A percentile compares a stretch with the other conserved stretches of the same genome.
These are phyloP conservation scores for Globisporangium echinulatum DNA, from an alignment of 352 stramenopile species.

Conservation along the genomic window DNA sequence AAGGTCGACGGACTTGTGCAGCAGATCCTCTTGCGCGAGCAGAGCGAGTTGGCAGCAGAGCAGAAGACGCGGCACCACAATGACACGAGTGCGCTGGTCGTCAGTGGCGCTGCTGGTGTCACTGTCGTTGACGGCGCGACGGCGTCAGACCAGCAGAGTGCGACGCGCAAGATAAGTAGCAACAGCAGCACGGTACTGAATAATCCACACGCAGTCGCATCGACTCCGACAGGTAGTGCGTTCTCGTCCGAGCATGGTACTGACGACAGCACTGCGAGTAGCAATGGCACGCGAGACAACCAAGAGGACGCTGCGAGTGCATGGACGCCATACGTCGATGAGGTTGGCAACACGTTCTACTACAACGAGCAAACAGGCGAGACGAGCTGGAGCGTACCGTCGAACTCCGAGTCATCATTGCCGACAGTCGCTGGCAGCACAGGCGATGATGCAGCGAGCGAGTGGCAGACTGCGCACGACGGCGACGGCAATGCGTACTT, in stretches of 20 bases:
- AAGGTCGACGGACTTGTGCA: conserved; percentile 67
- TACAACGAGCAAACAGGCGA: conserved; percentile 30
- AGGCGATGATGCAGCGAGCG: not conserved
- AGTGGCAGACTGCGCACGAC: conserved; percentile 10
- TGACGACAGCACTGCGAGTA: not conserved
- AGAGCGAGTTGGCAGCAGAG: conserved; percentile 31
- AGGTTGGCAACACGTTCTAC: conserved; percentile 29
- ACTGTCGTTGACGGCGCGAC: not conserved
- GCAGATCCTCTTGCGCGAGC: conserved; percentile 62
- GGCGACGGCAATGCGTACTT: conserved; percentile 27
- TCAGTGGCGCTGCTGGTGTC: not conserved
- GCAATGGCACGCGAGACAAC: not conserved
- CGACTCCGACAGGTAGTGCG: not conserved
- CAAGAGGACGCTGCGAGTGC: not conserved
- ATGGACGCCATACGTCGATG: conserved; percentile 28
- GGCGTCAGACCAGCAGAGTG: too few relatives aligned
- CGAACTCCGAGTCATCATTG: not conserved
- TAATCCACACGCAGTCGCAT: too few relatives aligned
- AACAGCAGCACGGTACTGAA: too few relatives aligned
- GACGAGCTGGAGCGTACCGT: conserved; percentile 21
- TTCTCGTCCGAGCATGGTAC: not conserved
- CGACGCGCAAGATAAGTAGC: too few relatives aligned
- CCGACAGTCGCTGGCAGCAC: too few relatives aligned
- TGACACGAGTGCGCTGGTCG: too few relatives aligned
- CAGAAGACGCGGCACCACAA: conserved; percentile 9